Evolutionary conservation across 192 early-diverging fungal genomes (phyloP).

Genomic region (Backusella australiensis): DNA sequence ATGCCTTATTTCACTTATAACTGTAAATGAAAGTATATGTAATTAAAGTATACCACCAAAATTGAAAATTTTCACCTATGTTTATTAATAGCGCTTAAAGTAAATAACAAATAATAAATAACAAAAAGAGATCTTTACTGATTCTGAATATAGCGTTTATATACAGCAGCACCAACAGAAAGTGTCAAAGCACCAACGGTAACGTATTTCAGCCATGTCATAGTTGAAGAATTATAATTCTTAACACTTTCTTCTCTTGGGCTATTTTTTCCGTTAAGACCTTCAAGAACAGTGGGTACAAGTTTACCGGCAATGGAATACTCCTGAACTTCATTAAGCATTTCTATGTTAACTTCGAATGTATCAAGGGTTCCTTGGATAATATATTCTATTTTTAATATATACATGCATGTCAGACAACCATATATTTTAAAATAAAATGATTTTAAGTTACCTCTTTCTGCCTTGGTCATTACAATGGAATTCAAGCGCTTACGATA

Average conservation of each 20-base stretch:
- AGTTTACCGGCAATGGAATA: constrained; percentile 17
- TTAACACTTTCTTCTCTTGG: not conserved
- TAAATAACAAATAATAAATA: not conserved
- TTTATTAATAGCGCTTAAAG: not conserved
- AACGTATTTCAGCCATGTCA: not conserved
- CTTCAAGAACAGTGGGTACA: not conserved
- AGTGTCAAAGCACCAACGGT: not conserved
- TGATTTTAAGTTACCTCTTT: constrained; percentile 12
- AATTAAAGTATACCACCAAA: too few relatives aligned
- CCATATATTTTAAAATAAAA: not conserved
- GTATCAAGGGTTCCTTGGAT: constrained; percentile 22
- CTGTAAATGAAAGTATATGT: too few relatives aligned
- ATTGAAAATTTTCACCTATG: not conserved
- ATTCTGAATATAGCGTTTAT: not conserved
- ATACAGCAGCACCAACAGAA: constrained; percentile 15
- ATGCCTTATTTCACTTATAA: too few relatives aligned
- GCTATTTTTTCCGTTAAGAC: not conserved
- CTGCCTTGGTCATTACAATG: constrained; percentile 35
- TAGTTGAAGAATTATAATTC: not conserved
- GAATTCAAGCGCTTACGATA: constrained; percentile 48
- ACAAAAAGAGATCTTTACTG: not conserved
- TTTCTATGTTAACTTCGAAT: constrained; percentile 31
- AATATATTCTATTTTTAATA: constrained; percentile 18
- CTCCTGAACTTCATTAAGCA: constrained; percentile 31
- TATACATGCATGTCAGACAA: not conserved